These are phyloP conservation scores for Candida silvatica DNA, from an alignment of 805 yeast genomes.

Conservation along the genomic window DNA sequence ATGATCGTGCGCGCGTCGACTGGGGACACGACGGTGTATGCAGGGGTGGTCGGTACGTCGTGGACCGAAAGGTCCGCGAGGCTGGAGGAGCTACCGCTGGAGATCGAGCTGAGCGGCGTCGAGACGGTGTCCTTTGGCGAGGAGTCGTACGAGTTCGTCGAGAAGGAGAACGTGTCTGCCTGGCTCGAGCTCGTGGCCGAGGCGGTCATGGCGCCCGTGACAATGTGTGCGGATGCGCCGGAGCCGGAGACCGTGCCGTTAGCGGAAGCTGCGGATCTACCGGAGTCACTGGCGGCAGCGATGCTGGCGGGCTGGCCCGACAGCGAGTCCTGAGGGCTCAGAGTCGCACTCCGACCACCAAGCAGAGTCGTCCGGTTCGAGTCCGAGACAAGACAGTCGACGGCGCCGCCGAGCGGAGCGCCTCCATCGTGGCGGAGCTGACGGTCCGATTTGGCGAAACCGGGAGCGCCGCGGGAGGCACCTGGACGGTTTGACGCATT, in stretches of 20 bases:
- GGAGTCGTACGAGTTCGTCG: not conserved
- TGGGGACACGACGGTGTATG: too few relatives aligned
- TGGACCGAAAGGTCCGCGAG: constrained; percentile 2
- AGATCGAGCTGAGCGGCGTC: constrained; percentile 21
- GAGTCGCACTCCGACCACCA: not conserved
- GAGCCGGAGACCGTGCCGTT: not conserved
- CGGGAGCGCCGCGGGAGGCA: not conserved
- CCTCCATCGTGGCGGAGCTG: not conserved
- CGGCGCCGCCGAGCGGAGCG: too few relatives aligned
- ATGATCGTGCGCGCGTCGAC: constrained; percentile 3
- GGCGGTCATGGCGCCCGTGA: not conserved
- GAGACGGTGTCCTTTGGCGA: constrained; percentile 11
- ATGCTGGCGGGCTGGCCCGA: not conserved
- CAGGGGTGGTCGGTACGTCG: constrained; percentile 3
- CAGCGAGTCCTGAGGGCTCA: not conserved
- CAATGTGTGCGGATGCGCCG: not conserved
- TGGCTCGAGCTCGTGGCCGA: not conserved
- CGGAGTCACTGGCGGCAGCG: not conserved
- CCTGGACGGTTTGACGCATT: too few relatives aligned
- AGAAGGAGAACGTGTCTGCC: not conserved
- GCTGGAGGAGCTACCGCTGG: constrained; percentile 8
- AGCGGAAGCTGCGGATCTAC: not conserved
- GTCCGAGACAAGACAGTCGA: not conserved
- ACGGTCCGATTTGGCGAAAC: not conserved
- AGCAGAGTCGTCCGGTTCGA: not conserved